Evolutionary conservation across 331 rosid species (phyloP).

Genomic region (Acacia pycnantha): DNA sequence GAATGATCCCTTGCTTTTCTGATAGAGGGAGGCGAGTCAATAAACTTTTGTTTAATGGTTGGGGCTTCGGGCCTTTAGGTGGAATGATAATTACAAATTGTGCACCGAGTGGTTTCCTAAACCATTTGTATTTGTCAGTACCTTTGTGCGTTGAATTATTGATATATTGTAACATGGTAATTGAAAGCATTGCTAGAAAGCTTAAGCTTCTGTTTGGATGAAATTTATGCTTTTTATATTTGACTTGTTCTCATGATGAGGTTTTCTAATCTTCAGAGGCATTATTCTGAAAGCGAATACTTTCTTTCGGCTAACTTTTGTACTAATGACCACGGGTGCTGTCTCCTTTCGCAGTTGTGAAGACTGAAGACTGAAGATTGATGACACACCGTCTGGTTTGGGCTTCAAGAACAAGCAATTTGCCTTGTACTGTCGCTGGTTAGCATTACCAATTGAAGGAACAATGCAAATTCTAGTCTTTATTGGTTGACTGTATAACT

Average conservation of each 20-base stretch:
- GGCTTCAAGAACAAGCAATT: conserved; percentile 35
- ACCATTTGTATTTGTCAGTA: conserved; percentile 3
- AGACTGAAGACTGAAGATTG: conserved; percentile 31
- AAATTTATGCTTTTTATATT: background rate
- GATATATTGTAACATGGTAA: background rate
- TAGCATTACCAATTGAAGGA: conserved; percentile 24
- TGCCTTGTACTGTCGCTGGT: conserved; percentile 40
- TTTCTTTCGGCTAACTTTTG: conserved; percentile 29
- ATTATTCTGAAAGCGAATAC: background rate
- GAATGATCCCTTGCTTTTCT: conserved; percentile 6
- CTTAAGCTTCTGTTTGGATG: background rate
- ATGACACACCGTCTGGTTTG: conserved; percentile 49
- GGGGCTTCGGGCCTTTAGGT: background rate
- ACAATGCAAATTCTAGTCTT: conserved; percentile 23
- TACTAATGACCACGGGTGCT: background rate
- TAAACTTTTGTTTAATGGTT: background rate
- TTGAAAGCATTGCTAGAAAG: background rate
- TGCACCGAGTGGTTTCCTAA: background rate
- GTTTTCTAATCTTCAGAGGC: background rate
- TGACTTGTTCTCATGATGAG: background rate
- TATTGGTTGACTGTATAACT: conserved; percentile 34
- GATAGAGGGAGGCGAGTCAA: background rate
- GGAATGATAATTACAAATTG: background rate
- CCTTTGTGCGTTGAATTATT: background rate
- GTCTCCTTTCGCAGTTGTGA: conserved; percentile 23